Evolutionary conservation across 2,329 filamentous ascomycete genomes (phyloP).

Genomic region (Rutstroemia sp.): DNA sequence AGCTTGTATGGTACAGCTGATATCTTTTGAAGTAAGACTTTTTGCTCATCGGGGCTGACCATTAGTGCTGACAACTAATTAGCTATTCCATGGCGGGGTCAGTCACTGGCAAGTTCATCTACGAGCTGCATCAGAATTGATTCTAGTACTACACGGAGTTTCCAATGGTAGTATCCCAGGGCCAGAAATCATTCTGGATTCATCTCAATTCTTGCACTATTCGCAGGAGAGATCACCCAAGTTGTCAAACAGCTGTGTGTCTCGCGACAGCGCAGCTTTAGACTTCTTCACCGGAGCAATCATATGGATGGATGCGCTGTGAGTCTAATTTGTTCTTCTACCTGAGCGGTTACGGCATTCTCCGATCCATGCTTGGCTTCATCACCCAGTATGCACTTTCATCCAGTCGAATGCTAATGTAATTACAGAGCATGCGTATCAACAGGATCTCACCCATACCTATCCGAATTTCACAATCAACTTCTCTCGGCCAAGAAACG

Average conservation of each 20-base stretch:
- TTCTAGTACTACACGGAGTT: conserved; percentile 23
- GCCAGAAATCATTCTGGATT: background rate
- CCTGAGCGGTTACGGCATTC: too few relatives aligned
- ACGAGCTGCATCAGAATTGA: conserved; percentile 42
- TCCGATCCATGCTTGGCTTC: background rate
- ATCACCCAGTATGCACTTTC: background rate
- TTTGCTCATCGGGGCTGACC: background rate
- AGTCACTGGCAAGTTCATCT: conserved; percentile 45
- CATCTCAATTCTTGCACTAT: background rate
- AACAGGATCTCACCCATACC: conserved; percentile 32
- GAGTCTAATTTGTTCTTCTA: background rate
- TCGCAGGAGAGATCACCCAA: background rate
- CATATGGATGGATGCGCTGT: conserved; percentile 7
- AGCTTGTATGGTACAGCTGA: conserved; percentile 9
- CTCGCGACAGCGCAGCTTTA: conserved; percentile 3
- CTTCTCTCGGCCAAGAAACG: background rate
- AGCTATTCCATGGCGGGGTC: conserved; percentile 33
- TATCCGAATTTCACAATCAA: conserved; percentile 27
- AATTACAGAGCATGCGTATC: conserved; percentile 35
- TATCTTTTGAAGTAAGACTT: conserved; percentile 6
- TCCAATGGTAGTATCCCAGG: conserved; percentile 4
- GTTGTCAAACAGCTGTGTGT: background rate
- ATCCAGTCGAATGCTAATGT: background rate
- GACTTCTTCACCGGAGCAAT: conserved; percentile 4
- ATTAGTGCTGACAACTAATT: background rate